These are phyloP conservation scores for Cystoisospora suis DNA, from an alignment of 169 alveolate genomes.

Conservation along the genomic window DNA sequence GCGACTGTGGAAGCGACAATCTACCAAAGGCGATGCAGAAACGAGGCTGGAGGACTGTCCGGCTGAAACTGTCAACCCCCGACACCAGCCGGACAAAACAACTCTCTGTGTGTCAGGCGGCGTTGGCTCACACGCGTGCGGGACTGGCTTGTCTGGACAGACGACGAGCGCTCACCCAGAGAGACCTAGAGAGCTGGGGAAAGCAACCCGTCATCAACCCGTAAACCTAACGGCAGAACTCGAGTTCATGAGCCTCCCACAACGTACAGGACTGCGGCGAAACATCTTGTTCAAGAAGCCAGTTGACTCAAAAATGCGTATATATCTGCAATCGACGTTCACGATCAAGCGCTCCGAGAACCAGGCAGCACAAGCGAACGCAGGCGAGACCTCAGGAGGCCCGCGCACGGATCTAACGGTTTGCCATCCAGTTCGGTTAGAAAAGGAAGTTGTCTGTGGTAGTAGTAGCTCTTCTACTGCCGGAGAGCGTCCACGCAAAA, in stretches of 20 bases:
- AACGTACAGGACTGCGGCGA: not conserved
- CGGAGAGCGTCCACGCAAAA: not conserved
- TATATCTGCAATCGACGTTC: not conserved
- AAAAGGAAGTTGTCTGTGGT: not conserved
- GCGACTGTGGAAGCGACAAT: too few species aligned
- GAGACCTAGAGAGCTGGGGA: too few species aligned
- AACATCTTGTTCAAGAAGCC: slow-evolving; percentile 5
- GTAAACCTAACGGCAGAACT: not conserved
- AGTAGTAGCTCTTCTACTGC: not conserved
- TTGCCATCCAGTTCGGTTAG: not conserved
- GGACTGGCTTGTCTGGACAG: not conserved
- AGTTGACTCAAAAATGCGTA: not conserved
- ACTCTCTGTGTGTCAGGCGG: too few species aligned
- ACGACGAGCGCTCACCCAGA: not conserved
- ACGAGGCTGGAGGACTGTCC: not conserved
- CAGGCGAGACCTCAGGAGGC: not conserved
- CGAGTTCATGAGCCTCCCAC: not conserved
- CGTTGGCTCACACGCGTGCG: not conserved
- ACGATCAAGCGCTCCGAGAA: not conserved
- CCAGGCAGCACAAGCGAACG: not conserved
- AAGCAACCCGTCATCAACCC: not conserved
- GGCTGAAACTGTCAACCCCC: too few species aligned
- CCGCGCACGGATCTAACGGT: not conserved
- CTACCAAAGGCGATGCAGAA: not conserved
- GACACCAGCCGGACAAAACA: too few species aligned